Evolutionary conservation across 306 rosid genomes (phyloP), one percentile per base, ranked within the genome.

Genomic region (Castanea mollissima): DNA sequence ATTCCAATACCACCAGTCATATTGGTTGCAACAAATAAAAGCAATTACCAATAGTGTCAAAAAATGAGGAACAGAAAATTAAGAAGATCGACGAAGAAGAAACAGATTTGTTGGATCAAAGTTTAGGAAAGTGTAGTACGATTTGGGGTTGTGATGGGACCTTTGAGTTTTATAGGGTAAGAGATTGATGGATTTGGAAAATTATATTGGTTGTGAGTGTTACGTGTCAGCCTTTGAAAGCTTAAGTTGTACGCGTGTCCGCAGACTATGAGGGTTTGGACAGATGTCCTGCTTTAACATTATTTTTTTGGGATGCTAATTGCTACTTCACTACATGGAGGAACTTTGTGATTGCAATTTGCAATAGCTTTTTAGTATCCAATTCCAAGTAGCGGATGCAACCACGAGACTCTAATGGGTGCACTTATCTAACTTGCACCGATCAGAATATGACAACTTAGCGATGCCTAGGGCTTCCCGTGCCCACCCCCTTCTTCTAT

Each of bases 1-100:
- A 91, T 9, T 49, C 97, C 91, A 5, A 71, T 25, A 29, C 90
- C 87, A 69, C 73, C 80, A 74, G 83, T 73, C 35, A 60, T 79
- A 35, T 16, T 49, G 19, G 15, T 20, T 5, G 19, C 23, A 8
- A 12, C 23, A 59, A 59, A 41, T 41, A 41, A 9, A 13, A 27
- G 2, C 34, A 59, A 10, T 21, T 0, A 62, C 9, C 35, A 27
- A 27, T 16, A n/a, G 34, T 60, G 25, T 41, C 46, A 41, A 41
- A 11, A 38, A 65, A 59, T 41, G 46, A 63, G 55, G 74, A 64
- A 44, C 19, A 6, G n/a, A 32, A 10, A 3, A 51, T 2, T 9
- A 77, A 10, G 62, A 29, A 12, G 73, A 14, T 14, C 46, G 12
- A 41, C 8, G 12, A 41, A 41, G 64, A 51, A 20, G 25, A n/a